A percentile compares a stretch with the other conserved stretches of the same genome.
phyloP scores from a whole-genome alignment of 208 protist species.

The Wallacemonas sp. region DNA sequence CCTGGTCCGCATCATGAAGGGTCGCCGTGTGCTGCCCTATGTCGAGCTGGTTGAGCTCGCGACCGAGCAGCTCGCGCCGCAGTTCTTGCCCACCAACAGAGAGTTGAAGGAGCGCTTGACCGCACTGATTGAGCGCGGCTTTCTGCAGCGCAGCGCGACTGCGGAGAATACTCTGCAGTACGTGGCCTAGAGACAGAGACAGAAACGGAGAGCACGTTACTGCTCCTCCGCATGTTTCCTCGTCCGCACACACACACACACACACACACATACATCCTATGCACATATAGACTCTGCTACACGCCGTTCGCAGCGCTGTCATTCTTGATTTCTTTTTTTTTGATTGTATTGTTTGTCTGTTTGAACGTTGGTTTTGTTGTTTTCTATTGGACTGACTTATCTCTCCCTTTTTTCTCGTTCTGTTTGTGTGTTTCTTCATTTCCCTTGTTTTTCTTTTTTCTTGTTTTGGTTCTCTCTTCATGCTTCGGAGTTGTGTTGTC shows the following conservation, averaged over 20 bases:
- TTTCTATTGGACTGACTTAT: too few species aligned
- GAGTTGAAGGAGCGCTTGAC: slow-evolving; percentile 67
- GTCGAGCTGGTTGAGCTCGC: slow-evolving; percentile 53
- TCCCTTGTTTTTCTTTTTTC: slow-evolving; percentile 13
- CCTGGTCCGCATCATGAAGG: slow-evolving; percentile 75
- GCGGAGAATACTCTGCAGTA: slow-evolving; percentile 55
- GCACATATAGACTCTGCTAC: neutral
- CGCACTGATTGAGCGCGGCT: slow-evolving; percentile 67
- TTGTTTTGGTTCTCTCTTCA: neutral
- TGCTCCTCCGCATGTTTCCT: neutral
- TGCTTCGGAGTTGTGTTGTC: too few species aligned
- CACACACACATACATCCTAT: too few species aligned
- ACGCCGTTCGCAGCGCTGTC: too few species aligned
- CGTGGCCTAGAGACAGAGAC: slow-evolving; percentile 35
- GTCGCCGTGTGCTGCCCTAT: slow-evolving; percentile 42
- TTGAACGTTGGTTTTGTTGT: too few species aligned
- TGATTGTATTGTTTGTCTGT: too few species aligned
- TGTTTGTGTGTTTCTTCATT: neutral
- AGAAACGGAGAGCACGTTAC: neutral
- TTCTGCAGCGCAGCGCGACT: slow-evolving; percentile 44
- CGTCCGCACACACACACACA: neutral
- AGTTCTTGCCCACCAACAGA: slow-evolving; percentile 50
- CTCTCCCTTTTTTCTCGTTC: neutral
- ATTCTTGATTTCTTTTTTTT: slow-evolving; percentile 1
- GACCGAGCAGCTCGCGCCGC: slow-evolving; percentile 46